Base-by-base conservation (phyloP, 805 yeast species). In the Clavispora carvajalis region DNA sequence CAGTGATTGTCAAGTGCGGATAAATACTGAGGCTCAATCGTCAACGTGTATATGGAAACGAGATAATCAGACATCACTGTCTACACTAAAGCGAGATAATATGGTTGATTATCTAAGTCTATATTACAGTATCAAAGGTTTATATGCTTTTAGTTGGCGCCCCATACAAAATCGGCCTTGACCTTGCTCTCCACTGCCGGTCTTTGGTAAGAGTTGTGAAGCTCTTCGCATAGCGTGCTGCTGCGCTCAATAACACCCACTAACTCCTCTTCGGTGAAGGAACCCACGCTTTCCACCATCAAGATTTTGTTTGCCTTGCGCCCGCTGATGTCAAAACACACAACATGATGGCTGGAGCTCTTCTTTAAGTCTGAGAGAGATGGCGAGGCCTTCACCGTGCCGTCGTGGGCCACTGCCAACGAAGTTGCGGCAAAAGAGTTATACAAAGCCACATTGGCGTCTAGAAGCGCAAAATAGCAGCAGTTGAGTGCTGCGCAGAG, bases 401-500 rank as follows among this genome's bases (percentile, higher is more conserved):
- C 38, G 7, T 28, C 38, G 7, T 12, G 12, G 10, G 40, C 29
- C 2, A 64, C 36, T 9, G 67, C 51, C n/a, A 79, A 57, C 4
- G 79, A 64, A 0, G 75, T 63, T 13, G 89, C 77, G 0, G 77
- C 72, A 51, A 82, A 80, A 1, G 89, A 75, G n/a, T 74, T 62
- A 36, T 70, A 66, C 39, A 91, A 60, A 0, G 88, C 82, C 15
- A 90, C 71, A 34, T 86, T 88, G 6, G 95, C 84, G 59, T 89
- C 91, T 1, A 89, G 59, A 33, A 91, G 70, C 0, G 97, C 95
- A 47, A 85, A 62, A 47, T 71, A 80, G 1, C 81, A 65, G 2
- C 88, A 81, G 58, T 93, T 91, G 29, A 91, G 70, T 17, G 84
- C 81, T 1, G 82, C 79, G 38, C 80, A 74, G 33, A 86, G 59